phyloP scores from a whole-genome alignment of 345 rosid genomes.

The rapeseed (Brassica napus) region DNA sequence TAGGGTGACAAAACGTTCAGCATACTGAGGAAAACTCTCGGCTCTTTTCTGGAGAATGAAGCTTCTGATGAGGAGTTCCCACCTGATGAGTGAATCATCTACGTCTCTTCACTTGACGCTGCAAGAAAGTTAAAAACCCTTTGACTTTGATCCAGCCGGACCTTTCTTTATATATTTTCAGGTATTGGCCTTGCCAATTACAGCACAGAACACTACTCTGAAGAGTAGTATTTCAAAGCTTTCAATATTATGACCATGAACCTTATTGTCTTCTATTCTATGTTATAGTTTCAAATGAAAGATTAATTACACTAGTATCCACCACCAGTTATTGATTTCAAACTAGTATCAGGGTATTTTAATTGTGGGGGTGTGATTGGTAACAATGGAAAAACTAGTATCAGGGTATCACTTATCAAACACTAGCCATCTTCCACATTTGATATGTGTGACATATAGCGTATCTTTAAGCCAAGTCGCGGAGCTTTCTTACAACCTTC shows the following conservation, averaged over 20 bases:
- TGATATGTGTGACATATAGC: not conserved
- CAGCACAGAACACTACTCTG: not conserved
- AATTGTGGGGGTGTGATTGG: not conserved
- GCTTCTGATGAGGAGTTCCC: slow-evolving; percentile 75
- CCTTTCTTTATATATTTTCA: not conserved
- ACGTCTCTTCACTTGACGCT: not conserved
- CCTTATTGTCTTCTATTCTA: not conserved
- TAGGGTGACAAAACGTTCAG: slow-evolving; percentile 80
- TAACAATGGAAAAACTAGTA: not conserved
- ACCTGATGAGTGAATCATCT: slow-evolving; percentile 52
- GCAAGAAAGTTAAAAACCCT: not conserved
- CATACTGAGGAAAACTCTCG: slow-evolving; percentile 72
- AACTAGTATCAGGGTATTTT: not conserved
- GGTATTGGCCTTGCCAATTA: not conserved
- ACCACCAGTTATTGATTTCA: not conserved
- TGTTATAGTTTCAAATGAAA: not conserved
- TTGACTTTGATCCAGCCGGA: slow-evolving; percentile 1
- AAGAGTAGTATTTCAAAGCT: slow-evolving; percentile 7
- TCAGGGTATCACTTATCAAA: not conserved
- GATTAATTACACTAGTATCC: not conserved
- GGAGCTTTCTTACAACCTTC: not conserved
- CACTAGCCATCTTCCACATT: not conserved
- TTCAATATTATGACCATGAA: not conserved
- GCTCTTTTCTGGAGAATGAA: slow-evolving; percentile 58
- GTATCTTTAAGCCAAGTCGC: slow-evolving; percentile 11